Percentiles rank a stretch among this genome's conserved stretches.
Conservation (phyloP, 73 alveolate genomes). For the Paramecium bursaria region DNA sequence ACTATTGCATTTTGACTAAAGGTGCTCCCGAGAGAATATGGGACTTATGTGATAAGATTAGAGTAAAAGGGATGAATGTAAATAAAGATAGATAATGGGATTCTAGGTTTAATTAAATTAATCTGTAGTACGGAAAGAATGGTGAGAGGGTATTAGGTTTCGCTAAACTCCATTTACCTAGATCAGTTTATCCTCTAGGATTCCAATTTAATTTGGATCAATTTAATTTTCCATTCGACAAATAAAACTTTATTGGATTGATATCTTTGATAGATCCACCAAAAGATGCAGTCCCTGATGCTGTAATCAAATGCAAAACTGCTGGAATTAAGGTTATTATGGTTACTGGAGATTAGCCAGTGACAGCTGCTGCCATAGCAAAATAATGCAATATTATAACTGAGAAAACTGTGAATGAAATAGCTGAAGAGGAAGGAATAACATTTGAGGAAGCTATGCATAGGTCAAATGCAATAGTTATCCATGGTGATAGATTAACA, state of each 20-base stretch:
- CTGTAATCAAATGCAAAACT: constrained; percentile 82
- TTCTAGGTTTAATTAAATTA: constrained; percentile 63
- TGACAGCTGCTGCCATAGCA: constrained; percentile 81
- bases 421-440: constrained; percentile 77
- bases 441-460: constrained; percentile 6
- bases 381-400: constrained; percentile 68
- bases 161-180: constrained; percentile 70
- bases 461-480: constrained; percentile 71
- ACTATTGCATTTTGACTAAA: constrained; percentile 75
- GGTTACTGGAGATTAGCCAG: constrained; percentile 84
- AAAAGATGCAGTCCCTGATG: constrained; percentile 80
- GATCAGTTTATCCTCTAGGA: constrained; percentile 45
- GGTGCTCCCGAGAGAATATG: constrained; percentile 95
- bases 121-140: constrained; percentile 69
- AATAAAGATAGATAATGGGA: constrained; percentile 11
- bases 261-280: constrained; percentile 96
- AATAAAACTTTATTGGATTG: constrained; percentile 79
- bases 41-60: constrained; percentile 24
- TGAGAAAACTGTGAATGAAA: constrained; percentile 84
- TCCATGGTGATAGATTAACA: constrained; percentile 88
- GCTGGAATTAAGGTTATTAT: constrained; percentile 95
- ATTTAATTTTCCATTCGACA: constrained; percentile 73
- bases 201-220: constrained; percentile 68
- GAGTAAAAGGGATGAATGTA: background rate
- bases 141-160: constrained; percentile 88